These are phyloP conservation scores for Arachnomyces sp. DNA, from an alignment of 2,329 filamentous ascomycete genomes.

Conservation along the genomic window DNA sequence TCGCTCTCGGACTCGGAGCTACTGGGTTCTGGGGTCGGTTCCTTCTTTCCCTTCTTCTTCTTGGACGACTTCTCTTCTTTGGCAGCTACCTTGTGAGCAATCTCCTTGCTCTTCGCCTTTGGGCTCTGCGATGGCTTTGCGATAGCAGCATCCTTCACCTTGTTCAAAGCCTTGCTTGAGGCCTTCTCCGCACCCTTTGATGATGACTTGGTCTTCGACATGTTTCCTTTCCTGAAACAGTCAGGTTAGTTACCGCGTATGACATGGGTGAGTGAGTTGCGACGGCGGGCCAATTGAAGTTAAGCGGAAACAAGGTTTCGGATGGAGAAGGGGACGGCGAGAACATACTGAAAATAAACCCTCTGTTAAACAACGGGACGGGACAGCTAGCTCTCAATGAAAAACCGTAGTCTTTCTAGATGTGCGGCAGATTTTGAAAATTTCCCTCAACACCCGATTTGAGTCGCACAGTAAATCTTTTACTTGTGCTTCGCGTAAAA, in stretches of 20 bases:
- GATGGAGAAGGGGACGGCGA: background rate
- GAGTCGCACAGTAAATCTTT: constrained; percentile 4
- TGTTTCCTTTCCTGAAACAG: constrained; percentile 24
- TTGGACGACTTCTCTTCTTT: constrained; percentile 35
- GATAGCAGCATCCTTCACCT: constrained; percentile 42
- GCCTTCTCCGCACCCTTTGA: constrained; percentile 31
- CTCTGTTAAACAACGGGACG: too few species aligned
- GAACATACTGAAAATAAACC: background rate
- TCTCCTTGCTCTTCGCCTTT: constrained; percentile 39
- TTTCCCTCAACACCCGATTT: constrained; percentile 32
- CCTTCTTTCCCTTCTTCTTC: constrained; percentile 37
- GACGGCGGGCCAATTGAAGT: background rate
- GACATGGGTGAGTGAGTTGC: too few species aligned
- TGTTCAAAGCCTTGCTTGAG: constrained; percentile 36
- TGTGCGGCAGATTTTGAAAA: constrained; percentile 28
- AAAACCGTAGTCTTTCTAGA: constrained; percentile 2
- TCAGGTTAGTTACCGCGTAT: too few species aligned
- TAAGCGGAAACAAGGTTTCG: background rate
- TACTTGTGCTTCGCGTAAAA: constrained; percentile 2
- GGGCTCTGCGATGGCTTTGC: constrained; percentile 37
- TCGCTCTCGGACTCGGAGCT: constrained; percentile 30
- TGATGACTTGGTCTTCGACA: constrained; percentile 41
- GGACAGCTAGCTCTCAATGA: too few species aligned
- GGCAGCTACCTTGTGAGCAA: constrained; percentile 33
- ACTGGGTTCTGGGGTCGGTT: constrained; percentile 30